These are phyloP conservation scores for Camellia oleifera DNA, from an alignment of 179 eudicot species.

Conservation along the genomic window DNA sequence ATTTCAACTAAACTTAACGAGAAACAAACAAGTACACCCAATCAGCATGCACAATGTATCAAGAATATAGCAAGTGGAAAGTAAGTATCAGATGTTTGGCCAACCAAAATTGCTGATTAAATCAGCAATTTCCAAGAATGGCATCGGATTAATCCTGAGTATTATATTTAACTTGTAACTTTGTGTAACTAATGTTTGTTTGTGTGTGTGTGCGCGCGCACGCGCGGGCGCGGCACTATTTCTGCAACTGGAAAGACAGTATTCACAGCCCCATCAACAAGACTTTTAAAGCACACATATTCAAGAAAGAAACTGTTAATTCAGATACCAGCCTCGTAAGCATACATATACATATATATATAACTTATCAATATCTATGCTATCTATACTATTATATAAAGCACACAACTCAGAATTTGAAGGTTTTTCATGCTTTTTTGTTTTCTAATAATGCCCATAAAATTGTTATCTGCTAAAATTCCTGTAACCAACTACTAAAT, in stretches of 20 bases:
- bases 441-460: no score
- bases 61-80: not conserved
- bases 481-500: no score
- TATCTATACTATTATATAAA: no score
- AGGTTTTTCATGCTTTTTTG: no score
- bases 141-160: not conserved
- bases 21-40: not conserved
- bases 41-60: not conserved
- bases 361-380: no score
- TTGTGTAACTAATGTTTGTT: not conserved
- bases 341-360: no score
- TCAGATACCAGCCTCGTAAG: not conserved
- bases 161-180: not conserved
- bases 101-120: not conserved
- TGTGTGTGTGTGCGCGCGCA: not conserved
- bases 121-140: not conserved
- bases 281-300: not conserved
- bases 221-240: not conserved
- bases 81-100: slow-evolving; percentile 3
- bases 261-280: not conserved
- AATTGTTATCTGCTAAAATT: no score
- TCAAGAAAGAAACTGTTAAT: not conserved
- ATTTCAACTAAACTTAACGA: not conserved
- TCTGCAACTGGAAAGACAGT: not conserved
- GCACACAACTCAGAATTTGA: no score